Evolutionary conservation across 2,329 filamentous ascomycete species (phyloP).

Genomic region (Zalaria sp.): DNA sequence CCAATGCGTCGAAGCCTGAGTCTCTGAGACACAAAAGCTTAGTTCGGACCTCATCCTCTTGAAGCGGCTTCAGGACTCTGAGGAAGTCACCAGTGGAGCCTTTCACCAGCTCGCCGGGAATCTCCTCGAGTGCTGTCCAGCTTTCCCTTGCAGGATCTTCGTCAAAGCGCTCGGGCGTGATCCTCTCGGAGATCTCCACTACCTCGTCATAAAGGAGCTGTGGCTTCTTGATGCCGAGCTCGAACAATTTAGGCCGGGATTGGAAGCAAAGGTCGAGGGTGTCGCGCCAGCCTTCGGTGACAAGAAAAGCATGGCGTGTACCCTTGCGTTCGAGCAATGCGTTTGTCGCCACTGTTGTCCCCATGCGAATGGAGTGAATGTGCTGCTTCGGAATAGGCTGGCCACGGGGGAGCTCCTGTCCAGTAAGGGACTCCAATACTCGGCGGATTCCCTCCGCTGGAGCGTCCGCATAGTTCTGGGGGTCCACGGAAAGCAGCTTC

Average conservation of each 20-base stretch:
- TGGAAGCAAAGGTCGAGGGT: conserved; percentile 18
- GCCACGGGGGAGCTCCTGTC: conserved; percentile 8
- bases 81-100: not conserved
- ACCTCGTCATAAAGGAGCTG: conserved; percentile 11
- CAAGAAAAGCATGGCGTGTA: conserved; percentile 14
- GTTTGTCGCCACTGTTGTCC: conserved; percentile 19
- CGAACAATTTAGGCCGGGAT: conserved; percentile 17
- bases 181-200: conserved; percentile 12
- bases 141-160: conserved; percentile 9
- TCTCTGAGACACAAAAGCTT: not conserved
- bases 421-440: conserved; percentile 11
- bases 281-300: conserved; percentile 18
- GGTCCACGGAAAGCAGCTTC: conserved; percentile 17
- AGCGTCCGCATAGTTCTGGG: conserved; percentile 16
- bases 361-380: conserved; percentile 14
- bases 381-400: conserved; percentile 7
- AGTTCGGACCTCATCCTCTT: not conserved
- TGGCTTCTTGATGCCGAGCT: conserved; percentile 11
- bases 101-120: not conserved
- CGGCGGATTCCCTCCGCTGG: conserved; percentile 17
- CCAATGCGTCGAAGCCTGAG: not conserved
- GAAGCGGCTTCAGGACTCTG: not conserved
- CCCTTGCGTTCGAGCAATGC: conserved; percentile 17
- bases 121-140: not conserved
- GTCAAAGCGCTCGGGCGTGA: conserved; percentile 20